Evolutionary conservation across 139 green algal genomes (phyloP).

Genomic region (Haematococcus lacustris): DNA sequence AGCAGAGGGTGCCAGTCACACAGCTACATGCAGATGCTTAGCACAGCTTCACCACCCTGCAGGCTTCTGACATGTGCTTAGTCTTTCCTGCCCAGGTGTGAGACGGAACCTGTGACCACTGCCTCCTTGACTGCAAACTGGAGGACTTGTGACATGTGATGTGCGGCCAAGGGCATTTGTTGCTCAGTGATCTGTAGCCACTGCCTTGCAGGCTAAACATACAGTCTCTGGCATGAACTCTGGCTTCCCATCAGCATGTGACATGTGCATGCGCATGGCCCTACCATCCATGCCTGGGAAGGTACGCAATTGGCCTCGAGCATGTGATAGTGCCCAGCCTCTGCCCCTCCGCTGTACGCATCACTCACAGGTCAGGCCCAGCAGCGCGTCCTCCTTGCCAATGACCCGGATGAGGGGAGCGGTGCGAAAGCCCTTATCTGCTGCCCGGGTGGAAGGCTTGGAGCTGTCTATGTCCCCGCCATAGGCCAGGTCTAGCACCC

Average conservation of each 20-base stretch:
- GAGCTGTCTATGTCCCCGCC: slow-evolving; percentile 17
- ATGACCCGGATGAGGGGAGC: slow-evolving; percentile 39
- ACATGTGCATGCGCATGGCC: not conserved
- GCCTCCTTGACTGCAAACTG: no score
- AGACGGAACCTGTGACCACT: no score
- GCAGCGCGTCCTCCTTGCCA: slow-evolving; percentile 29
- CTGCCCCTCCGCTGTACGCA: not conserved
- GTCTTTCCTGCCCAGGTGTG: no score
- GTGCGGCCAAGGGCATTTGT: no score
- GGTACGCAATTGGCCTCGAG: no score
- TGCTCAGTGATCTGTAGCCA: not conserved
- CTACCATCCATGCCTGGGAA: not conserved
- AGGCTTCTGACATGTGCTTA: no score
- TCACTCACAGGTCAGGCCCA: slow-evolving; percentile 13
- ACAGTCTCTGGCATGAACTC: not conserved
- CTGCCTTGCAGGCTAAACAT: not conserved
- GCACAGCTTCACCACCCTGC: not conserved
- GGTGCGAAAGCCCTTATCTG: slow-evolving; percentile 47
- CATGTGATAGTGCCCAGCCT: no score
- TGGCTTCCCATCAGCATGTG: not conserved
- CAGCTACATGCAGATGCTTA: not conserved
- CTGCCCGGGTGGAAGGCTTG: not conserved
- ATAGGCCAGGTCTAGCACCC: slow-evolving; percentile 41
- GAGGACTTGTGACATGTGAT: no score
- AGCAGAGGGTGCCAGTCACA: not conserved